These are phyloP conservation scores for Fusarium euwallaceae DNA, from an alignment of 2,329 filamentous ascomycete species.

Conservation along the genomic window DNA sequence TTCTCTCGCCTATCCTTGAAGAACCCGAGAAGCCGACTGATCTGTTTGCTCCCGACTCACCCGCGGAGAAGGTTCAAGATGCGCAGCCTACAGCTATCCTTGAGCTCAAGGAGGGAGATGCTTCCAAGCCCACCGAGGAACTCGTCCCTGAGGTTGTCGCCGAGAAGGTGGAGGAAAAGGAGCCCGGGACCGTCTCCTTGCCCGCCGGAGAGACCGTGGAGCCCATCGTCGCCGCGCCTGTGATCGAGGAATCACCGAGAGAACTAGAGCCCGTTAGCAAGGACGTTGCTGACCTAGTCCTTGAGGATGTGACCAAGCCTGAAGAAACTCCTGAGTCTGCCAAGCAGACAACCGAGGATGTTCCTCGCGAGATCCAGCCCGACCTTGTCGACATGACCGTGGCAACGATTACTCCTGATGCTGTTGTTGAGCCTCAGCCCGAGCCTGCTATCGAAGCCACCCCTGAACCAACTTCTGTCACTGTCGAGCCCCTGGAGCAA, in stretches of 20 bases:
- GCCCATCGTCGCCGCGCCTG: background rate
- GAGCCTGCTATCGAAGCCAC: background rate
- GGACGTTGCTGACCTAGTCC: background rate
- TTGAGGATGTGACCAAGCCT: background rate
- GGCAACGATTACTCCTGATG: conserved; percentile 8
- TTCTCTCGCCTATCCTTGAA: background rate
- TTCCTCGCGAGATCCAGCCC: background rate
- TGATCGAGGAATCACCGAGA: conserved; percentile 2
- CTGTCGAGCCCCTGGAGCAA: background rate
- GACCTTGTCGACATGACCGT: background rate
- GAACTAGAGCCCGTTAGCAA: background rate
- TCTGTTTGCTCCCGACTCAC: background rate
- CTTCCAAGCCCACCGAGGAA: conserved; percentile 11
- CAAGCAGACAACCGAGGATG: background rate
- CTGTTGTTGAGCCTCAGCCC: conserved; percentile 6
- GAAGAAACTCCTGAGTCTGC: conserved; percentile 1
- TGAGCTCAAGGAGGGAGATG: background rate
- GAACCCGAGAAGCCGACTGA: background rate
- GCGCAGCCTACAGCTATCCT: background rate
- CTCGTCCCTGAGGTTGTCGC: background rate
- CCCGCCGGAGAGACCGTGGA: background rate
- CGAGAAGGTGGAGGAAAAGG: background rate
- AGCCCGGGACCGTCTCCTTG: background rate
- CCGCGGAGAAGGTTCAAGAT: background rate
- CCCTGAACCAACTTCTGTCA: background rate